Conservation (phyloP, 1,139 yeast species). For the Saccharomyces hybrid region DNA sequence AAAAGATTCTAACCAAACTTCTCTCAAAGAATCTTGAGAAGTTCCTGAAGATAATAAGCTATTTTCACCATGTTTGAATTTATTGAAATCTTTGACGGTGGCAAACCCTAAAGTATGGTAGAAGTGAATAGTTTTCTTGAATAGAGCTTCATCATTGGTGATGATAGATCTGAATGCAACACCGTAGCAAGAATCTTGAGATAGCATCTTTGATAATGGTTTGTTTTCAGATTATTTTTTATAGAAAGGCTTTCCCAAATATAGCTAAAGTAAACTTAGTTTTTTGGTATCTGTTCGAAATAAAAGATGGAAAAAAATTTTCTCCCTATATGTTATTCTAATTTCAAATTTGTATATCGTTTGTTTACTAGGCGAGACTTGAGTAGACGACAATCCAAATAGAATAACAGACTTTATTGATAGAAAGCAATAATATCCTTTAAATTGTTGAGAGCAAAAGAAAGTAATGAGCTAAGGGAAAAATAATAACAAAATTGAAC, state of each 20-base stretch:
- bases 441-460: background rate
- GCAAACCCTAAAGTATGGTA: too few relatives aligned
- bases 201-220: too few relatives aligned
- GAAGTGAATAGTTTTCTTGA: too few relatives aligned
- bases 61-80: too few relatives aligned
- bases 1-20: too few relatives aligned
- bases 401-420: background rate
- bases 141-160: too few relatives aligned
- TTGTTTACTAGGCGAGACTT: background rate
- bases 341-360: background rate
- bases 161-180: too few relatives aligned
- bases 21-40: too few relatives aligned
- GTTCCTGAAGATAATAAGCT: too few relatives aligned
- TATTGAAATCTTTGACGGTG: too few relatives aligned
- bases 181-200: too few relatives aligned
- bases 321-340: background rate
- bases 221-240: constrained; percentile 7
- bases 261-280: background rate
- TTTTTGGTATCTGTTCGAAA: background rate
- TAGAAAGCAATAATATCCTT: background rate
- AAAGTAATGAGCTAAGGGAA: background rate
- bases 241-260: background rate
- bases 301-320: background rate
- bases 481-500: background rate
- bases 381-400: background rate